Conservation (phyloP, 345 rosid genomes). For the Citrus cavaleriei region DNA sequence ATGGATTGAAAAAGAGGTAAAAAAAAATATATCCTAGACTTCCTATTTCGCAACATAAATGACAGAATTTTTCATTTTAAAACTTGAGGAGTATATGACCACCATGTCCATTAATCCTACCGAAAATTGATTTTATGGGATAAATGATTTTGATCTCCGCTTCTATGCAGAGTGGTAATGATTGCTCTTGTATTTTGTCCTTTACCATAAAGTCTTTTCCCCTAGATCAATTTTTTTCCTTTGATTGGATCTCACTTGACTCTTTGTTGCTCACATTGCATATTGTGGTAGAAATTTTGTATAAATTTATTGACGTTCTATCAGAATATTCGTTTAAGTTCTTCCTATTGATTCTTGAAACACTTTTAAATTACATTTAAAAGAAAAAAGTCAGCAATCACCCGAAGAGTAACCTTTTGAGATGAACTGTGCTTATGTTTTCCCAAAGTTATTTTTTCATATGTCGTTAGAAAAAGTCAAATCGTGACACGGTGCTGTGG, state of each 20-base stretch:
- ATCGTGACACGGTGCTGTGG: not conserved
- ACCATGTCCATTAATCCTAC: not conserved
- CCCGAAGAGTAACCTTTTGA: not conserved
- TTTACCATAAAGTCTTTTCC: not conserved
- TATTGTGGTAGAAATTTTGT: not conserved
- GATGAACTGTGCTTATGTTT: not conserved
- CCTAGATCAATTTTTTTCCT: not conserved
- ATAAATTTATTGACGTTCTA: not conserved
- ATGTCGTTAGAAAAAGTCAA: not conserved
- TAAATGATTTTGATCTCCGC: not conserved
- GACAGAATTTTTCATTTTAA: not conserved
- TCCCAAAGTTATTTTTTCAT: not conserved
- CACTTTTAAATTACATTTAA: not conserved
- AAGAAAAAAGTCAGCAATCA: not conserved
- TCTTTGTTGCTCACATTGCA: not conserved
- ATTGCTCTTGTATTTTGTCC: not conserved
- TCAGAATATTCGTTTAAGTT: not conserved
- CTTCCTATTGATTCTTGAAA: not conserved
- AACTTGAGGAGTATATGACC: not conserved
- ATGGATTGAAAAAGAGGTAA: slow-evolving; percentile 94
- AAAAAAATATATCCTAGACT: not conserved
- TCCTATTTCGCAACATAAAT: not conserved
- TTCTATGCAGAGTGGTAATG: not conserved
- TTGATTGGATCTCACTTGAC: not conserved
- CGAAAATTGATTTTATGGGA: not conserved